Evolutionary conservation across 1,284 basidiomycete species (phyloP).

Genomic region (Naganishia cerealis): DNA sequence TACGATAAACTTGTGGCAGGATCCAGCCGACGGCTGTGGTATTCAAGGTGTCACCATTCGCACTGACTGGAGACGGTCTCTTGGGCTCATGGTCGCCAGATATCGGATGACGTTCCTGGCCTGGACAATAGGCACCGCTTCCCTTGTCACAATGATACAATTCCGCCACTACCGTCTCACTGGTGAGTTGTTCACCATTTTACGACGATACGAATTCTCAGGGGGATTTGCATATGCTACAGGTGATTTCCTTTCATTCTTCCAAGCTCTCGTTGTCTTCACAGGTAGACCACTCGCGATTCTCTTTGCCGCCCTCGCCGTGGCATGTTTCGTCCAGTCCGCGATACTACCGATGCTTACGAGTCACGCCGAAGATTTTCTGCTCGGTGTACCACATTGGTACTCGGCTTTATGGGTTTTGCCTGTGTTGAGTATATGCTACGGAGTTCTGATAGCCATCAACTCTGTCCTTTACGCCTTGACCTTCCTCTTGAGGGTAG

Average conservation of each 20-base stretch:
- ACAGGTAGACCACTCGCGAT: constrained; percentile 8
- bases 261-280: constrained; percentile 6
- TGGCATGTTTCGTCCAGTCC: constrained; percentile 4
- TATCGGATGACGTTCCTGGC: constrained; percentile 68
- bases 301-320: constrained; percentile 7
- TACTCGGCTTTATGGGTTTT: constrained; percentile 30
- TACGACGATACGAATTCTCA: not conserved
- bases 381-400: constrained; percentile 30
- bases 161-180: constrained; percentile 26
- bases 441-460: constrained; percentile 29
- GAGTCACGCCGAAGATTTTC: constrained; percentile 15
- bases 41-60: constrained; percentile 58
- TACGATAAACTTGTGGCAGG: constrained; percentile 49
- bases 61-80: constrained; percentile 67
- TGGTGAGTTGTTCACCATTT: constrained; percentile 23
- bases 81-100: constrained; percentile 69
- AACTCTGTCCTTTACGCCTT: constrained; percentile 7
- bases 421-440: constrained; percentile 31
- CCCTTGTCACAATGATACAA: constrained; percentile 59
- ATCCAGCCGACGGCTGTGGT: constrained; percentile 53
- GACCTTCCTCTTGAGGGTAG: not conserved
- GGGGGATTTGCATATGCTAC: constrained; percentile 19
- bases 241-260: constrained; percentile 29
- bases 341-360: not conserved
- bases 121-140: constrained; percentile 69